Base-by-base conservation (phyloP, 306 rosid genomes). In the Rosa lucieae region DNA sequence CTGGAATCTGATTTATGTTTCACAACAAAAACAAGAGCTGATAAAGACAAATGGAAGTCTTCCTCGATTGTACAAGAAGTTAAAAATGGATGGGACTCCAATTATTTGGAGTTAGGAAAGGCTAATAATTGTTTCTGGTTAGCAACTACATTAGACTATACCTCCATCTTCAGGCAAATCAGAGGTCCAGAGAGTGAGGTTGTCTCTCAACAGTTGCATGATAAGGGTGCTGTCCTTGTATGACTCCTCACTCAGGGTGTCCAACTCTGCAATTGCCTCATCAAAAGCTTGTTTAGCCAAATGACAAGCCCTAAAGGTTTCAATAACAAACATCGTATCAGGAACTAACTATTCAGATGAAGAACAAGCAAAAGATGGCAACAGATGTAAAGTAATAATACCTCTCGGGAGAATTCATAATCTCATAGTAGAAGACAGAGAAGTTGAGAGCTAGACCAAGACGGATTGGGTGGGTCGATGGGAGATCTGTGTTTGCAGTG, bases 131-230 rank as follows among this genome's bases (percentile, higher is more conserved):
- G 29, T 35, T 18, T 67, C 26, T 35, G 26, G 47, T 70, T 8
- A 74, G 44, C 17, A 29, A 63, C 63, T 67, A 78, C 63, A 43
- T 42, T 35, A 39, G 29, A 37, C 48, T 40, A 35, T 92, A 94
- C 98, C 98, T 89, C 98, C 98, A 84, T 94, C 97, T 88, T 94
- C 98, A 46, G 98, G 98, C 84, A 94, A 94, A 86, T 94, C 98
- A 9, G 99, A 94, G 89, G 97, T 94, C 99, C 99, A 94, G 76
- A 94, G 97, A 70, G 99, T 94, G 76, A 94, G 92, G 85, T 94
- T 94, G 87, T 94, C 99, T 91, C 99, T 94, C 90, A 94, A 86
- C 87, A 94, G 81, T 85, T 94, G 99, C 99, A 94, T 94, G 77
- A 94, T 94, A 86, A 92, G 90, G 84, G 99, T 94, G 88, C 99